A percentile compares a stretch with the other conserved stretches of the same genome.
These are phyloP conservation scores for Kuraishia molischiana DNA, from an alignment of 805 yeast species.

Conservation along the genomic window DNA sequence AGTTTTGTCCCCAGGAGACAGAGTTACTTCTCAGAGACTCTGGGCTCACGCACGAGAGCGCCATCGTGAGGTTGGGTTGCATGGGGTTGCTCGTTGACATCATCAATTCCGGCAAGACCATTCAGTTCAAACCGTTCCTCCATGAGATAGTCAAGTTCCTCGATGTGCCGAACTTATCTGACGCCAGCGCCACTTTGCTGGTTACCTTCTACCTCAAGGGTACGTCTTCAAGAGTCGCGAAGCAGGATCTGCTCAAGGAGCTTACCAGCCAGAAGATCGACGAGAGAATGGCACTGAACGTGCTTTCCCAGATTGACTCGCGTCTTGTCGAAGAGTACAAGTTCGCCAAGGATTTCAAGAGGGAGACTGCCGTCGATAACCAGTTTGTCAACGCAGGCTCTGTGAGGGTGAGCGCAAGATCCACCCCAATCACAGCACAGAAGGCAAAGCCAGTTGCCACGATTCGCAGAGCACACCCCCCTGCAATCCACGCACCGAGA, in stretches of 20 bases:
- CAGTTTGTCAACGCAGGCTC: conserved; percentile 18
- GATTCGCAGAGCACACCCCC: background rate
- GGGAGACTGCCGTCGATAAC: background rate
- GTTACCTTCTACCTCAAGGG: conserved; percentile 24
- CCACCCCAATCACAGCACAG: background rate
- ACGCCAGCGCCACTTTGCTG: conserved; percentile 14
- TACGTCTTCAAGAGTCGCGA: conserved; percentile 26
- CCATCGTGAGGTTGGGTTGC: conserved; percentile 29
- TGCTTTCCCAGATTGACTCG: conserved; percentile 22
- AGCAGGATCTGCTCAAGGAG: conserved; percentile 32
- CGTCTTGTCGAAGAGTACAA: conserved; percentile 11
- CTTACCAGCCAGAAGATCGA: conserved; percentile 24
- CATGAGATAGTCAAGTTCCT: conserved; percentile 14
- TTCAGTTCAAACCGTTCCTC: conserved; percentile 21
- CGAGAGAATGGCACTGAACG: conserved; percentile 10
- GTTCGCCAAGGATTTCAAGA: background rate
- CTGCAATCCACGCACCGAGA: background rate
- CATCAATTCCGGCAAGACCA: conserved; percentile 23
- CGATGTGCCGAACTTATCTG: conserved; percentile 1
- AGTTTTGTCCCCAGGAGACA: conserved; percentile 37
- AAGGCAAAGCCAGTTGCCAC: conserved; percentile 6
- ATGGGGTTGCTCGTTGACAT: conserved; percentile 34
- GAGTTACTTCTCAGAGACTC: conserved; percentile 32
- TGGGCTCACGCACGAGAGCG: conserved; percentile 30
- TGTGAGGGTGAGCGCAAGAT: conserved; percentile 9